Conservation (phyloP, 345 rosid species). For the Firmiana major region DNA sequence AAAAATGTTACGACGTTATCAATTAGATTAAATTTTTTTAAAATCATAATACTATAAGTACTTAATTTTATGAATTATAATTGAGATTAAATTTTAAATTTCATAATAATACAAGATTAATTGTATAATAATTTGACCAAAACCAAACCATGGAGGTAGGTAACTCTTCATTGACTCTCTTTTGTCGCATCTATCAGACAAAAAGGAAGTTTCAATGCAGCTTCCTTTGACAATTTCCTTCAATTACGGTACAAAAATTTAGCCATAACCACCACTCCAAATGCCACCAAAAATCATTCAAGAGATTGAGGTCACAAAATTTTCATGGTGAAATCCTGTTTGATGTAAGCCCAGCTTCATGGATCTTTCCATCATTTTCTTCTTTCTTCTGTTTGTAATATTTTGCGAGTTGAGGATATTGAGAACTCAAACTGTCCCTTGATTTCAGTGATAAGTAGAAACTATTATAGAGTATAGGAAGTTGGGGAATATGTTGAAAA, state of each 20-base stretch:
- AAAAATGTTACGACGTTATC: too few species aligned
- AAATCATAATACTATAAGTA: too few species aligned
- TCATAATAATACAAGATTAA: too few species aligned
- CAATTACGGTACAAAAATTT: background rate
- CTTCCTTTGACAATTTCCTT: constrained; percentile 15
- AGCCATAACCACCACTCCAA: background rate
- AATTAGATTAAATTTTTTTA: too few species aligned
- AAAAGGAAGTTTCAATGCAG: constrained; percentile 30
- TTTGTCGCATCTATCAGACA: background rate
- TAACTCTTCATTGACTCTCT: background rate
- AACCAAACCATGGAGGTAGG: too few species aligned
- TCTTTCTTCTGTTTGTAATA: background rate
- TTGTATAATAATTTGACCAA: too few species aligned
- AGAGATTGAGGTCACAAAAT: background rate
- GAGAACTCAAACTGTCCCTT: background rate
- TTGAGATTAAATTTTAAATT: too few species aligned
- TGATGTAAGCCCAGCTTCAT: background rate
- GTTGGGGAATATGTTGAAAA: too few species aligned
- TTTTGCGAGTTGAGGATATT: background rate
- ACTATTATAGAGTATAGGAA: background rate
- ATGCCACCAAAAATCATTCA: background rate
- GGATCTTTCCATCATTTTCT: background rate
- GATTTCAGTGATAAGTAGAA: background rate
- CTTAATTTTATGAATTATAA: too few species aligned
- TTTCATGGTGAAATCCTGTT: background rate